These are phyloP conservation scores for Leonotis leonurus DNA, from an alignment of 257 asterid genomes.

Conservation along the genomic window DNA sequence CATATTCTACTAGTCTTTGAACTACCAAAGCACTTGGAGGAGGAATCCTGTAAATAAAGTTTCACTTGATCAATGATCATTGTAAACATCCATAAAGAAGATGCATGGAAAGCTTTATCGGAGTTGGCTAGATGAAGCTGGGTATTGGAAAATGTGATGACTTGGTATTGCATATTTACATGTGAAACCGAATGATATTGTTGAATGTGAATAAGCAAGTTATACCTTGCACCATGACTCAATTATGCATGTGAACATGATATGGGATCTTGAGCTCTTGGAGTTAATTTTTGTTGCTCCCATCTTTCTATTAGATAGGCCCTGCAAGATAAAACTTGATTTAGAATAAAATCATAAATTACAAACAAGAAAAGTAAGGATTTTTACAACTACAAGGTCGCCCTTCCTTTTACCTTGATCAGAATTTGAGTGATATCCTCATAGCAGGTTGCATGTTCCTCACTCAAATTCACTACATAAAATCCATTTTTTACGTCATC, in stretches of 20 bases:
- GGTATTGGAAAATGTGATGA: not conserved
- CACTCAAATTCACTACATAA: conserved; percentile 81
- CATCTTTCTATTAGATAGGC: conserved; percentile 77
- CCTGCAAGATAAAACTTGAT: conserved; percentile 53
- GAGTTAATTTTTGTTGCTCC: conserved; percentile 88
- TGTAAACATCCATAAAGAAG: not conserved
- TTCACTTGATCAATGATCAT: not conserved
- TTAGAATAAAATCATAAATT: not conserved
- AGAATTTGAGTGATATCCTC: conserved; percentile 81
- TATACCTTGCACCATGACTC: conserved; percentile 98
- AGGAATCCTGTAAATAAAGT: conserved; percentile 93
- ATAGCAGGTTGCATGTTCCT: conserved; percentile 75
- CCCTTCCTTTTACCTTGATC: conserved; percentile 51
- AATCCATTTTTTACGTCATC: conserved; percentile 76
- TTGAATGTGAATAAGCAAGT: no score
- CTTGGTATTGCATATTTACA: no score
- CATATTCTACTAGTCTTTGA: conserved; percentile 86
- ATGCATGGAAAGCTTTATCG: not conserved
- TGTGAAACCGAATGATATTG: no score
- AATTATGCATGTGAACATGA: conserved; percentile 73
- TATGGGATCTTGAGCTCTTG: conserved; percentile 95
- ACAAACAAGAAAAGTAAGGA: not conserved
- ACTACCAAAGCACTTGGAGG: conserved; percentile 86
- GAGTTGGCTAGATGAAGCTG: not conserved
- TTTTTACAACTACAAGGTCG: not conserved